A percentile compares a stretch with the other conserved stretches of the same genome.
Evolutionary conservation across 257 asterid genomes (phyloP).

Genomic region (Capsicum chinense): DNA sequence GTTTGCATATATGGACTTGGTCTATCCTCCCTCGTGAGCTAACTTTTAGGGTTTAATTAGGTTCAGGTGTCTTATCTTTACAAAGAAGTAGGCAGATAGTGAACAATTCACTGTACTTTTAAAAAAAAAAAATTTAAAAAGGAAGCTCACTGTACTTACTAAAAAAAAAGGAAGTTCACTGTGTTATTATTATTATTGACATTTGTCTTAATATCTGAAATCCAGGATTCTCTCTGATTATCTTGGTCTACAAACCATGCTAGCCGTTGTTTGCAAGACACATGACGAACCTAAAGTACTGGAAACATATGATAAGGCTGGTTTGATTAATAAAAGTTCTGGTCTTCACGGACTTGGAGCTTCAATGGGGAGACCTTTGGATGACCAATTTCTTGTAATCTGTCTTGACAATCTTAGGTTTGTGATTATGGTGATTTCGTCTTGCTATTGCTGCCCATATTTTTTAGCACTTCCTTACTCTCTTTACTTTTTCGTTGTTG

Average conservation of each 20-base stretch:
- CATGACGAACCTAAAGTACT: conserved; percentile 60
- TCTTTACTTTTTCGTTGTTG: conserved; percentile 28
- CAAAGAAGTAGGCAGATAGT: not conserved
- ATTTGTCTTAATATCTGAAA: conserved; percentile 17
- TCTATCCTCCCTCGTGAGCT: too few species aligned
- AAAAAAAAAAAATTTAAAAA: too few species aligned
- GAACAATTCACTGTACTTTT: not conserved
- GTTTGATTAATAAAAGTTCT: conserved; percentile 46
- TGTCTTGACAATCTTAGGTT: conserved; percentile 77
- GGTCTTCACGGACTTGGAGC: conserved; percentile 69
- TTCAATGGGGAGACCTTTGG: conserved; percentile 53
- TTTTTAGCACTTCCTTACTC: not conserved
- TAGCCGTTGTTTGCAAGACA: conserved; percentile 80
- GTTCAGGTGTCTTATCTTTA: too few species aligned
- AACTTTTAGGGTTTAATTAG: too few species aligned
- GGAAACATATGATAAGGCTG: conserved; percentile 69
- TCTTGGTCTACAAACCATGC: conserved; percentile 77
- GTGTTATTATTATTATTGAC: not conserved
- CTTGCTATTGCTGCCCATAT: not conserved
- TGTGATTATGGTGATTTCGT: conserved; percentile 31
- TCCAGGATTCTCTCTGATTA: conserved; percentile 70
- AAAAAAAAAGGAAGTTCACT: too few species aligned
- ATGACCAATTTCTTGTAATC: conserved; percentile 61
- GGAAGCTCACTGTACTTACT: not conserved
- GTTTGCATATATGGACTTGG: too few species aligned